A percentile compares a stretch with the other conserved stretches of the same genome.
phyloP scores from a whole-genome alignment of 176 grass and related monocot species.

The Metroxylon sagu region DNA sequence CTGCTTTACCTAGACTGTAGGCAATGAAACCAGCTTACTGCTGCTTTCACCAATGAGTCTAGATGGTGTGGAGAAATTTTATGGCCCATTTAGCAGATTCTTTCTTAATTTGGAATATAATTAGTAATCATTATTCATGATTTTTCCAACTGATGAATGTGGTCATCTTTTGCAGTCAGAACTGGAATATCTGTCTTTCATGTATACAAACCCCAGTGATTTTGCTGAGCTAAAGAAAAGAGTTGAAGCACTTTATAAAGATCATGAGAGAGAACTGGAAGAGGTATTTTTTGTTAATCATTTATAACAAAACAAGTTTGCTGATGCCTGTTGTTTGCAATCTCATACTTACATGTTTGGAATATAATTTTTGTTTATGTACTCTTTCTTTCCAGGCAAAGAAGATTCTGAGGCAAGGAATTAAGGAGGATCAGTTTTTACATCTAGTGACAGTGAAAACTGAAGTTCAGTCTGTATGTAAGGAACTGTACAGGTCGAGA shows the following conservation, averaged over 20 bases:
- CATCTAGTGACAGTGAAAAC: conserved; percentile 76
- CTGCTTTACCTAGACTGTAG: no score
- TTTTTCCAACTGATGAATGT: conserved; percentile 24
- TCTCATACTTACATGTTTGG: conserved; percentile 22
- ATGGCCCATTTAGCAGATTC: no score
- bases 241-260: conserved; percentile 64
- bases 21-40: no score
- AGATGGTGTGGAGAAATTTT: no score
- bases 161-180: conserved; percentile 61
- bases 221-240: conserved; percentile 78
- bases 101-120: no score
- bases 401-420: conserved; percentile 69
- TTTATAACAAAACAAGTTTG: no score
- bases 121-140: neutral
- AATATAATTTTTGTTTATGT: conserved; percentile 16
- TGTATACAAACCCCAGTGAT: conserved; percentile 71
- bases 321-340: neutral
- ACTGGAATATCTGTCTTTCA: conserved; percentile 91
- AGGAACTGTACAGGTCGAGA: conserved; percentile 88
- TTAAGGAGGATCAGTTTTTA: conserved; percentile 81
- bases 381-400: conserved; percentile 58
- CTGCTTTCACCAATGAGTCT: no score
- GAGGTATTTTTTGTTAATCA: conserved; percentile 47
- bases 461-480: conserved; percentile 73
- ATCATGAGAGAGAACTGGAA: conserved; percentile 84